phyloP scores from a whole-genome alignment of 139 green algal species.

The Trebouxia sp. region DNA sequence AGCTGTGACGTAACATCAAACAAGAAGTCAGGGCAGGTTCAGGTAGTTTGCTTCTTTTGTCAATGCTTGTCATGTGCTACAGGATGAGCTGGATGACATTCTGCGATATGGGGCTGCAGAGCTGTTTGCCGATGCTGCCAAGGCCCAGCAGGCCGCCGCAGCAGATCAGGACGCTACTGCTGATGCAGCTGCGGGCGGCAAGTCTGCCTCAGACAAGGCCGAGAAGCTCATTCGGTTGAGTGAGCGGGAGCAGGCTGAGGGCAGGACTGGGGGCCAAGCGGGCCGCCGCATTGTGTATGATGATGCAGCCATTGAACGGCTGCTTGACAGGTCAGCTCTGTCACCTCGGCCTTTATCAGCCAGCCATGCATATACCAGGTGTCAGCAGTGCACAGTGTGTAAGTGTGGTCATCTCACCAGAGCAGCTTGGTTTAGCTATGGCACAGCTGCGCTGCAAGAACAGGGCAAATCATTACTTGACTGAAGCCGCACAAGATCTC shows the following conservation, averaged over 20 bases:
- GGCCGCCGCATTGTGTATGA: constrained; percentile 74
- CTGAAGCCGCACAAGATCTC: too few relatives aligned
- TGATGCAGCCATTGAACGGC: constrained; percentile 65
- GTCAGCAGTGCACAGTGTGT: too few relatives aligned
- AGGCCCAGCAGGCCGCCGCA: background rate
- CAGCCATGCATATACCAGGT: too few relatives aligned
- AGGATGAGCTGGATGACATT: constrained; percentile 86
- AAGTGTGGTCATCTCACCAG: too few relatives aligned
- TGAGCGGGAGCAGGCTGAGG: constrained; percentile 35
- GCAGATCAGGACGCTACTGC: background rate
- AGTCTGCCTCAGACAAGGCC: constrained; percentile 4
- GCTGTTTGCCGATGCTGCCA: constrained; percentile 53
- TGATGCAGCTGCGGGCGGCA: background rate
- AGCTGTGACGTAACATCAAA: too few relatives aligned
- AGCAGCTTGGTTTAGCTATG: too few relatives aligned
- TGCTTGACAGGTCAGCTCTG: constrained; percentile 63
- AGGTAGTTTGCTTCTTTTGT: too few relatives aligned
- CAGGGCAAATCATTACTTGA: too few relatives aligned
- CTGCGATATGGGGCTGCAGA: constrained; percentile 61
- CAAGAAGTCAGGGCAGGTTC: too few relatives aligned
- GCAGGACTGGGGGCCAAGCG: constrained; percentile 24
- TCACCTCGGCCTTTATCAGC: background rate
- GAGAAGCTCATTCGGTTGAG: constrained; percentile 7
- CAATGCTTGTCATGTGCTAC: constrained; percentile 47
- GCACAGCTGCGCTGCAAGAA: too few relatives aligned